Evolutionary conservation across 2,329 filamentous ascomycete species (phyloP), one percentile per base, ranked within the genome.

Genomic region (Alternaria sp.): DNA sequence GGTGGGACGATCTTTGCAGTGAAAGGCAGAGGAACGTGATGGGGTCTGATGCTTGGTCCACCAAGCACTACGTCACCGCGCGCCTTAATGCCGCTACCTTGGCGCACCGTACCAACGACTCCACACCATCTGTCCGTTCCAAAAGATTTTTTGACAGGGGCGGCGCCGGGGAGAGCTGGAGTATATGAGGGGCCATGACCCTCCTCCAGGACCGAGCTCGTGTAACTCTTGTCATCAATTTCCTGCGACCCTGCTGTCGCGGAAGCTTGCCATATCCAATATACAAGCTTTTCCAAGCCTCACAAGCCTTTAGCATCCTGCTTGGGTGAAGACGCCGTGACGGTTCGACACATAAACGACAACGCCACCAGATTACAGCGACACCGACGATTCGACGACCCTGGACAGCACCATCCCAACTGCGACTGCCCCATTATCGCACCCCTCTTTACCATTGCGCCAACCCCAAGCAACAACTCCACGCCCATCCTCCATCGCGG

Each of bases 231-330:
- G 37, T 56, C 26, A 15, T 33, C 21, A 33, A 43, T 55, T 53
- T 21, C 23, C 26, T 51, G 49, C 50, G 33, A 55, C 59, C 30
- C 55, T 45, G 53, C n/a, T 28, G 30, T 58, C 47, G 61, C 55
- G 37, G 51, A 49, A 28, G 47, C 55, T 59, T 44, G 43, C 45
- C 58, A 41, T 49, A 61, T 28, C 33, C 18, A 55, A 71, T 72
- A 62, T 69, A 72, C 66, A 74, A 74, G 68, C 72, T 67, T 72
- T 67, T 61, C 62, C 67, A 68, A 71, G 66, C 69, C 66, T 70
- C 60, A 68, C 66, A 70, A 67, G 68, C 66, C 61, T 71, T 63
- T 61, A 71, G 65, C 67, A 64, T 67, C 55, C 46, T 69, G 56
- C 69, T 71, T 63, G 49, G 47, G 62, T 69, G 64, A 67, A 43